phyloP scores from a whole-genome alignment of 345 rosid genomes.

The Populus ilicifolia region DNA sequence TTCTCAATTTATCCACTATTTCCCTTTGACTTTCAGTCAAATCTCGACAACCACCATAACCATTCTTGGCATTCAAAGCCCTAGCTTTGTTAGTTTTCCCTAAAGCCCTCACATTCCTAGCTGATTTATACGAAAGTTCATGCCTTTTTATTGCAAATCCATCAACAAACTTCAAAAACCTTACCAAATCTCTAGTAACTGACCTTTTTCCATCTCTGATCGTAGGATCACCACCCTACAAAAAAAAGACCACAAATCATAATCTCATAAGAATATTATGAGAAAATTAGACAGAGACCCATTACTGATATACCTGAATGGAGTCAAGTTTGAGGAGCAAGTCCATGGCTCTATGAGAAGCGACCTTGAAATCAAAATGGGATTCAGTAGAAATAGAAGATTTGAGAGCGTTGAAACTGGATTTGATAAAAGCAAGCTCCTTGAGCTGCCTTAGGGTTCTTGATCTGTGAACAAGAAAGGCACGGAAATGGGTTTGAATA shows the following conservation, averaged over 20 bases:
- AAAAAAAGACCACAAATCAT: neutral
- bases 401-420: constrained; percentile 58
- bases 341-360: constrained; percentile 54
- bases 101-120: constrained; percentile 29
- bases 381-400: constrained; percentile 49
- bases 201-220: constrained; percentile 73
- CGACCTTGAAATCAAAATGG: constrained; percentile 38
- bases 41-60: constrained; percentile 9
- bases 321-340: constrained; percentile 74
- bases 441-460: constrained; percentile 72
- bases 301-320: constrained; percentile 50
- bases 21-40: constrained; percentile 33
- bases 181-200: constrained; percentile 55
- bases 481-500: constrained; percentile 73
- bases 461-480: constrained; percentile 74
- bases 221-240: constrained; percentile 68
- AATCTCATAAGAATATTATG: neutral
- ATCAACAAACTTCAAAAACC: constrained; percentile 60
- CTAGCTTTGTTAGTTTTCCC: constrained; percentile 32
- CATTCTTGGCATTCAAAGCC: constrained; percentile 9
- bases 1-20: constrained; percentile 39
- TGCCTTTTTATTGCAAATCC: constrained; percentile 41
- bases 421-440: constrained; percentile 64
- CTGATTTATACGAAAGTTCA: constrained; percentile 27
- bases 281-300: neutral